Evolutionary conservation across 192 early-diverging fungal genomes (phyloP).

Genomic region (Phlyctochytrium arcticum): DNA sequence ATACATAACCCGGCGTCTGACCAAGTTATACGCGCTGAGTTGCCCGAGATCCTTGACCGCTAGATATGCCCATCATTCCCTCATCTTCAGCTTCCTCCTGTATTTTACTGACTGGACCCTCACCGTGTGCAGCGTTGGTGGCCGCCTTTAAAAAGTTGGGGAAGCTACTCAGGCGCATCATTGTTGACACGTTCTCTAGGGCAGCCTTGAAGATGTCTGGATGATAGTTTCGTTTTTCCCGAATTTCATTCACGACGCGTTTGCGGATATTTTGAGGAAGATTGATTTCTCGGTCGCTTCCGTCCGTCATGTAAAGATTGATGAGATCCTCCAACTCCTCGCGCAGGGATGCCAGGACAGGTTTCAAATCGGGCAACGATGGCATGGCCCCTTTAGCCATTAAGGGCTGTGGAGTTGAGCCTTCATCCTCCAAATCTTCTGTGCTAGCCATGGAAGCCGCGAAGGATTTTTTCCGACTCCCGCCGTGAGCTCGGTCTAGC

Average conservation of each 20-base stretch:
- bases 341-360: neutral
- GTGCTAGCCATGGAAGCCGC: neutral
- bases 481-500: neutral
- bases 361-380: neutral
- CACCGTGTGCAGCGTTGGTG: neutral
- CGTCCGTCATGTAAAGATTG: slow-evolving; percentile 9
- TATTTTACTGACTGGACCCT: neutral
- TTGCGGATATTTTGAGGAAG: slow-evolving; percentile 22
- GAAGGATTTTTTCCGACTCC: neutral
- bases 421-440: neutral
- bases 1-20: no score
- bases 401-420: neutral
- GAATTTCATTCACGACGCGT: slow-evolving; percentile 4
- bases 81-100: neutral
- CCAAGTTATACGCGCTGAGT: no score
- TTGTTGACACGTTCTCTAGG: slow-evolving; percentile 16
- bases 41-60: no score
- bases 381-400: neutral
- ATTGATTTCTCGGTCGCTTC: slow-evolving; percentile 27
- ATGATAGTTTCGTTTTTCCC: slow-evolving; percentile 7
- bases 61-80: no score
- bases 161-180: slow-evolving; percentile 29
- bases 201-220: slow-evolving; percentile 29
- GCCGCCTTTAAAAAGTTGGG: slow-evolving; percentile 31
- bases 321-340: slow-evolving; percentile 10